Evolutionary conservation across 2,329 filamentous ascomycete genomes (phyloP), one percentile per base, ranked within the genome.

Genomic region (Helminthosporium solani): DNA sequence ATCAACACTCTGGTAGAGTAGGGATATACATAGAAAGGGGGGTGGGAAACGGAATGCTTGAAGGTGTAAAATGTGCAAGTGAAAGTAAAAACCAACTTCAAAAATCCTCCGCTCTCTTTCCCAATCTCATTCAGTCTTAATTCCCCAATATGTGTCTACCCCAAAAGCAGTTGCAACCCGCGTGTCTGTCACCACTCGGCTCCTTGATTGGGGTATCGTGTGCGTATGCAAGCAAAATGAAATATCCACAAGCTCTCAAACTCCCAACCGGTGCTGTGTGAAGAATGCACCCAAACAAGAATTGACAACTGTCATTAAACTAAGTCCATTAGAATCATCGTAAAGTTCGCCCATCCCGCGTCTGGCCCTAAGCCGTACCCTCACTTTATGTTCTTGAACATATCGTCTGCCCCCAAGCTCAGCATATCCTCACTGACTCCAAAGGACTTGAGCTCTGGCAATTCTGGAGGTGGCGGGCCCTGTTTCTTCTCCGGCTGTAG

Each of bases 351-450:
- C 30, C 48, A 42, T 30, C 56, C 38, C 42, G 33, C 33, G 42
- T 31, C 37, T 36, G 33, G 39, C 33, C 34, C 23, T 34, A 15
- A 37, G 6, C 33, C 14, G 3, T 14, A 21, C 12, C 38, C 40
- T 54, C 55, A 70, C 46, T 68, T 65, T 51, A 72, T 72, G 57
- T 70, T 58, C 49, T 70, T 71, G 56, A 72, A 72, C 64, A 72
- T 59, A 52, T 71, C 68, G 34, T 70, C 68, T 7, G 59, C 68
- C 8, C 61, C 66, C 33, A 70, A 44, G 45, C 58, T 61, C 12
- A 61, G 52, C 33, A 64, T 49, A 33, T 70, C 67, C 15, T 68
- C 64, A 33, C 58, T 64, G 42, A 69, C 61, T 0, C 65, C 65
- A 44, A 72, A 67, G 14, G 63, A 57, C 47, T 61, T 62, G 43